Base-by-base conservation (phyloP, 2,329 filamentous ascomycete species). In the Trichoderma pleuroti region DNA sequence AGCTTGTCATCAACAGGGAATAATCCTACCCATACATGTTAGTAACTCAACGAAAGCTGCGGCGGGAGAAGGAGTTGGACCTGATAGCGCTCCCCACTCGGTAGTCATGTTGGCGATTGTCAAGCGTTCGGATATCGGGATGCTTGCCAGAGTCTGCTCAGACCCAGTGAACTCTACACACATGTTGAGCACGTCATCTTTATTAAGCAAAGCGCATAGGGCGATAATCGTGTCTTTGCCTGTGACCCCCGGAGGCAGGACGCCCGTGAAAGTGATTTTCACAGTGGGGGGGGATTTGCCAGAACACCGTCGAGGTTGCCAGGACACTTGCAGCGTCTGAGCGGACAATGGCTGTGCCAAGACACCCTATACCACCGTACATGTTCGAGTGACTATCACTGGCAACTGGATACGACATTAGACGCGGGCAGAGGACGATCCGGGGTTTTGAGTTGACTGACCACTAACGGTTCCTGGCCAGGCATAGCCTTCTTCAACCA, bases 181-280 rank as follows among this genome's bases (percentile, higher is more conserved):
- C 78, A 97, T 93, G 82, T 98, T 98, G 16, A 98, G 85, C 0
- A 98, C 95, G 57, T 97, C 93, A 68, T 92, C 39, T 42, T 42
- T 42, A 89, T 81, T 92, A 84, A 98, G 97, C 0, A 97, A 82
- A 1, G 92, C 93, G 75, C 93, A 97, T 1, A 98, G 86, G 0
- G 93, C 93, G 30, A 98, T 88, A 74, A 98, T 98, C 14, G 97
- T 92, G 79, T 98, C 96, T 81, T 99, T 98, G 34, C 94, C 95
- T 0, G 92, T 93, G 1, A 97, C 94, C 12, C 94, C 94, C 1
- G 84, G 82, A 0, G 93, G 94, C 8, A 97, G 83, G 0, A 88
- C 81, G 8, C 94, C 94, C 0, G 87, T 92, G 12, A 98, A 85
- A 0, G 88, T 94, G 28, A 98, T 88, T 81, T 92, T 91, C 1